These are phyloP conservation scores for Acacia pycnantha DNA, from an alignment of 331 rosid genomes.

Conservation along the genomic window DNA sequence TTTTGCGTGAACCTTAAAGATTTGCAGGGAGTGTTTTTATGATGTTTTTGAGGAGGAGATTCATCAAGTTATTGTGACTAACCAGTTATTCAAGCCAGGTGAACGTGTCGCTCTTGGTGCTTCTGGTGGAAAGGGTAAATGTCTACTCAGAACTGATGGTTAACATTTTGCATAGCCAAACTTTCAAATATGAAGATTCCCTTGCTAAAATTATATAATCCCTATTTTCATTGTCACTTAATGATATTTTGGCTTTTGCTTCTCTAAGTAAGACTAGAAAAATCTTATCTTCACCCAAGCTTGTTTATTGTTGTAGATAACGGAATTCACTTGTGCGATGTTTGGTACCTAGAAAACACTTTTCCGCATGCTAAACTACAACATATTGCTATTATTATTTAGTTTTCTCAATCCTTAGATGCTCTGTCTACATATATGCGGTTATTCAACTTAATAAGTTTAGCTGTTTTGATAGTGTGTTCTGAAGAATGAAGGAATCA, in stretches of 20 bases:
- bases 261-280: neutral
- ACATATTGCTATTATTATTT: no score
- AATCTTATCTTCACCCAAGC: neutral
- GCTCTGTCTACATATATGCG: neutral
- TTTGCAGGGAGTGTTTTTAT: constrained; percentile 88
- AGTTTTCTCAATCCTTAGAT: no score
- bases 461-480: neutral
- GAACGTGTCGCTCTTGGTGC: constrained; percentile 91
- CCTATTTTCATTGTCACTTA: neutral
- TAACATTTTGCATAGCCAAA: neutral
- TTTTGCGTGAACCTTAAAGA: constrained; percentile 19
- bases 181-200: neutral
- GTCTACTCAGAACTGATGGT: neutral
- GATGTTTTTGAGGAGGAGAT: constrained; percentile 82
- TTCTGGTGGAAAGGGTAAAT: constrained; percentile 85
- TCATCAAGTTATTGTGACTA: constrained; percentile 61
- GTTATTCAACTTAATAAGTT: neutral
- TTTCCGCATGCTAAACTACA: neutral
- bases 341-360: neutral
- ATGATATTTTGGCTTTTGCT: neutral
- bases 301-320: neutral
- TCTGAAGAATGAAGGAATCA: neutral
- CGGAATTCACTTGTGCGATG: neutral
- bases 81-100: constrained; percentile 58
- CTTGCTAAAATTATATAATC: neutral